Percentiles rank a stretch among this genome's conserved stretches.
phyloP scores from a whole-genome alignment of 2,329 filamentous ascomycete genomes.

The Helicocarpus griseus region DNA sequence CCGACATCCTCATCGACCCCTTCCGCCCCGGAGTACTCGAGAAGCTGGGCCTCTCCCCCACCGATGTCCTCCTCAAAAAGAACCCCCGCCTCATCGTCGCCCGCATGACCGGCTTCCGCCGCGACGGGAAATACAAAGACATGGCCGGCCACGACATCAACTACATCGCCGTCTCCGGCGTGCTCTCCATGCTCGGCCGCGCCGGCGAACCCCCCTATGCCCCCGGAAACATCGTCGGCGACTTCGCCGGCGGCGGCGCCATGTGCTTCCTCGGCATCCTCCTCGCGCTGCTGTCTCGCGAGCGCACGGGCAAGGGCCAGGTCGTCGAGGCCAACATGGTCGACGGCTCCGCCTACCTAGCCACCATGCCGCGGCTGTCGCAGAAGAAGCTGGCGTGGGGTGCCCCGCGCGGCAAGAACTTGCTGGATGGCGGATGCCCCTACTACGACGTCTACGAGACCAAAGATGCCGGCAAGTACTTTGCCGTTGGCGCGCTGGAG shows the following conservation, averaged over 20 bases:
- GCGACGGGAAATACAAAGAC: conserved; percentile 71
- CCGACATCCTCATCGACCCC: conserved; percentile 83
- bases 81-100: conserved; percentile 74
- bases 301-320: conserved; percentile 60
- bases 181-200: conserved; percentile 65
- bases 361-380: conserved; percentile 63
- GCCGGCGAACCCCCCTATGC: conserved; percentile 60
- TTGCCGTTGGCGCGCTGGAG: conserved; percentile 87
- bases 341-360: conserved; percentile 72
- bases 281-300: conserved; percentile 62
- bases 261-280: conserved; percentile 74
- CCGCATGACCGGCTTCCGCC: conserved; percentile 80
- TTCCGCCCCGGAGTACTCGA: conserved; percentile 88
- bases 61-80: conserved; percentile 49
- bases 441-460: conserved; percentile 89
- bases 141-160: conserved; percentile 98
- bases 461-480: conserved; percentile 58
- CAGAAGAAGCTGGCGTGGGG: conserved; percentile 55
- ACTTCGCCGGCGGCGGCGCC: conserved; percentile 84
- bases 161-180: conserved; percentile 81
- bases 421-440: conserved; percentile 74
- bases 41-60: conserved; percentile 66
- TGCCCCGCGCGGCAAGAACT: conserved; percentile 59
- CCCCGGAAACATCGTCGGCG: conserved; percentile 74
- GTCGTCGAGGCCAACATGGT: conserved; percentile 97